Conservation (phyloP, 2,329 filamentous ascomycete genomes). For the Tolypocladium paradoxum region DNA sequence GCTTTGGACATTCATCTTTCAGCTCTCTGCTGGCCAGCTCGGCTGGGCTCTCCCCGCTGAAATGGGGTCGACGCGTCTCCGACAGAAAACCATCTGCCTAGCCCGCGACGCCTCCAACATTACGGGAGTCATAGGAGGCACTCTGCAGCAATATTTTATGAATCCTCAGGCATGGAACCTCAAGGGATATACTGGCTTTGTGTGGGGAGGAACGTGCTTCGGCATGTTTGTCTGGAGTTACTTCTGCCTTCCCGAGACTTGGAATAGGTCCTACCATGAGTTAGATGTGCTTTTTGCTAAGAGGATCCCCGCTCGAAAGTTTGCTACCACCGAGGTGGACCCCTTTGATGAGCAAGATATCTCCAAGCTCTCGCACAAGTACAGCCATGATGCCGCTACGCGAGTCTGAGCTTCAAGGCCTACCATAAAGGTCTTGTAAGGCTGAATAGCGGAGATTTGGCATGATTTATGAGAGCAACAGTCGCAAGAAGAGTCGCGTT, state of each 20-base stretch:
- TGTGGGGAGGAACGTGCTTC: constrained; percentile 16
- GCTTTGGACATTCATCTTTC: constrained; percentile 22
- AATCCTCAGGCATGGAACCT: constrained; percentile 27
- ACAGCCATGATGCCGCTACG: neutral
- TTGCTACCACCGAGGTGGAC: neutral
- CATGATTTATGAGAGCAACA: neutral
- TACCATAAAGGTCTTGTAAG: too few species aligned
- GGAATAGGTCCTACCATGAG: constrained; percentile 39
- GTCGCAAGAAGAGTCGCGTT: too few species aligned
- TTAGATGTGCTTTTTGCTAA: constrained; percentile 40
- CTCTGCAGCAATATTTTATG: constrained; percentile 23
- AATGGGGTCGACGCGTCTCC: constrained; percentile 17
- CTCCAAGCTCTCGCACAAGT: neutral
- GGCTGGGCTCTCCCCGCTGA: constrained; percentile 21
- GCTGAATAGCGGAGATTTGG: too few species aligned
- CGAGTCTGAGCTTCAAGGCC: too few species aligned
- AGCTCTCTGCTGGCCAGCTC: constrained; percentile 26
- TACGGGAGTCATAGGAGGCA: constrained; percentile 10
- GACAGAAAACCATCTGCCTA: constrained; percentile 21
- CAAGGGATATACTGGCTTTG: constrained; percentile 27
- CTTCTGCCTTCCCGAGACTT: constrained; percentile 40
- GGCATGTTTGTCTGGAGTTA: constrained; percentile 24
- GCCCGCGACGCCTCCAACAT: constrained; percentile 16
- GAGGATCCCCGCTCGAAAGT: constrained; percentile 22
- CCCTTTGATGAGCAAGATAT: neutral